A percentile compares a stretch with the other conserved stretches of the same genome.
phyloP scores from a whole-genome alignment of 2,329 filamentous ascomycete species.

The Taxawa tesnikishii region DNA sequence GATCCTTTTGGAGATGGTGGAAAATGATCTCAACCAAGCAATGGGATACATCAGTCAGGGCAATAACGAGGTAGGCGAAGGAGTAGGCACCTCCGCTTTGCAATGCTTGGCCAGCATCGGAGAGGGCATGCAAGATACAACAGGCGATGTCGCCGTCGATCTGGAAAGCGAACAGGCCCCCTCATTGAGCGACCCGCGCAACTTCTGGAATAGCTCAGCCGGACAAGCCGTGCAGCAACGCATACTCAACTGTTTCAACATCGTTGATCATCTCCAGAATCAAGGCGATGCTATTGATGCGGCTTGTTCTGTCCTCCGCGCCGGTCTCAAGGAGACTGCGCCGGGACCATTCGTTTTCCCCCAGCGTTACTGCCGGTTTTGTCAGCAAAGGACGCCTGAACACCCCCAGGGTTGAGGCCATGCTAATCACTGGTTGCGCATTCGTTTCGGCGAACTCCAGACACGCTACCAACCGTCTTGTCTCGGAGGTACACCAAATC shows the following conservation, averaged over 20 bases:
- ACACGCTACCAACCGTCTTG: constrained; percentile 26
- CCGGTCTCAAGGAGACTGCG: constrained; percentile 62
- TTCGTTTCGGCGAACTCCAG: constrained; percentile 40
- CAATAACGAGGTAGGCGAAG: constrained; percentile 28
- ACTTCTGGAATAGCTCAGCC: constrained; percentile 37
- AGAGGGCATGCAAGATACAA: constrained; percentile 53
- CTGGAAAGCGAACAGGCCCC: constrained; percentile 40
- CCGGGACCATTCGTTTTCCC: constrained; percentile 66
- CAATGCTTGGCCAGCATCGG: constrained; percentile 59
- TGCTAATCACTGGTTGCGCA: constrained; percentile 60
- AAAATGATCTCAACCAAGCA: constrained; percentile 44
- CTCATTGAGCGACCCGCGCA: constrained; percentile 14
- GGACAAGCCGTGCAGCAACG: constrained; percentile 39
- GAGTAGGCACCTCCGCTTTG: constrained; percentile 41
- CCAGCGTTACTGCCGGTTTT: constrained; percentile 52
- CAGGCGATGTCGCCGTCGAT: constrained; percentile 54
- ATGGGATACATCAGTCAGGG: constrained; percentile 16
- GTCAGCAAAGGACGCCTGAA: constrained; percentile 40
- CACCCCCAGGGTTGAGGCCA: constrained; percentile 54
- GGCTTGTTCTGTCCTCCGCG: constrained; percentile 58
- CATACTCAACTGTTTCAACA: constrained; percentile 38
- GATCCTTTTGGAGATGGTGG: constrained; percentile 49
- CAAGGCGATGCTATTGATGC: constrained; percentile 59
- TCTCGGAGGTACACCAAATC: constrained; percentile 38
- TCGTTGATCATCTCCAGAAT: constrained; percentile 41